Evolutionary conservation across 257 asterid genomes (phyloP).

Genomic region (Petrea volubilis): DNA sequence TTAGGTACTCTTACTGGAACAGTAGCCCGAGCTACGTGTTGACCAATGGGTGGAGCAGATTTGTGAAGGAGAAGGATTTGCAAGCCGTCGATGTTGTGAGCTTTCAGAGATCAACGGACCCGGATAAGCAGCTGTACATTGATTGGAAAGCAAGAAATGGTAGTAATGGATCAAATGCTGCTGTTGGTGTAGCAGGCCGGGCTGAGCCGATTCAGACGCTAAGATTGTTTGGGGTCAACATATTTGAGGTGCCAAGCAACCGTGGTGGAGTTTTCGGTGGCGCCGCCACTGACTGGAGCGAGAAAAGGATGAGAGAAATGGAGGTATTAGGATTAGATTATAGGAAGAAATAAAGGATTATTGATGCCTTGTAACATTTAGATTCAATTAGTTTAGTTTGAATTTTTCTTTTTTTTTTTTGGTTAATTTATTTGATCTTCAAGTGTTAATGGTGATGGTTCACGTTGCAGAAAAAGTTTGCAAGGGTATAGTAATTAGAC

Average conservation of each 20-base stretch:
- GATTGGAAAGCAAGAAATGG: constrained; percentile 34
- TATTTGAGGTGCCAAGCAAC: constrained; percentile 31
- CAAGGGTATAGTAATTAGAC: constrained; percentile 40
- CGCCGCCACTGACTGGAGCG: constrained; percentile 17
- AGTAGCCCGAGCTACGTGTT: constrained; percentile 72
- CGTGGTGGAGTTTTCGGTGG: background rate
- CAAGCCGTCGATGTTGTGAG: constrained; percentile 53
- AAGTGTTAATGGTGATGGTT: constrained; percentile 28
- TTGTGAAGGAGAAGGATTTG: constrained; percentile 50
- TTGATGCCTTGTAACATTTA: constrained; percentile 43
- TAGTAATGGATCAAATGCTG: background rate
- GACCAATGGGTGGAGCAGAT: background rate
- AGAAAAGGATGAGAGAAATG: constrained; percentile 46
- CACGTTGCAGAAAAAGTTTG: constrained; percentile 40
- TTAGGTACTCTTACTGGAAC: constrained; percentile 69
- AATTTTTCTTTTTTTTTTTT: background rate
- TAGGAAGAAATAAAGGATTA: constrained; percentile 48
- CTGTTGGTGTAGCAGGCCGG: background rate
- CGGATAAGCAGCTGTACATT: constrained; percentile 50
- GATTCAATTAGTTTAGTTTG: background rate
- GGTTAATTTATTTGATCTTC: background rate
- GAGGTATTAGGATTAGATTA: constrained; percentile 39
- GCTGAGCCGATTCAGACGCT: constrained; percentile 33
- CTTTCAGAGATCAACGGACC: constrained; percentile 44
- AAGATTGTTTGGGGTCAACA: constrained; percentile 66